Conservation (phyloP, 768 basidiomycete genomes). For the Mycena epipterygia region DNA sequence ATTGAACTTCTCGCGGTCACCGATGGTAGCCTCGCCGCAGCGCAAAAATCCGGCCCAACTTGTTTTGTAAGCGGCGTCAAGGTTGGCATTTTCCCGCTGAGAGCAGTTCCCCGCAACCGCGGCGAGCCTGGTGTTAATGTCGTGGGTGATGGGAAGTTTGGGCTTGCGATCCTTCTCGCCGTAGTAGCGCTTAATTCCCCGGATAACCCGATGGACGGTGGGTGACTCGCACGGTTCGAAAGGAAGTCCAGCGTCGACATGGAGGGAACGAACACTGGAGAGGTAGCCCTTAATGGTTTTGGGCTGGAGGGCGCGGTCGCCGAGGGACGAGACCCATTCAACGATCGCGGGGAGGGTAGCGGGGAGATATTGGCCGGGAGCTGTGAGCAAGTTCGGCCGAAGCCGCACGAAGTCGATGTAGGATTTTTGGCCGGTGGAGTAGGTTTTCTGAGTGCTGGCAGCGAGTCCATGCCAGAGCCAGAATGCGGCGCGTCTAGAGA, state of each 20-base stretch:
- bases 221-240: not conserved
- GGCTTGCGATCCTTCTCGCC: not conserved
- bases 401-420: not conserved
- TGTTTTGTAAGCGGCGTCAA: not conserved
- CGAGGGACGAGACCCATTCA: not conserved
- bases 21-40: not conserved
- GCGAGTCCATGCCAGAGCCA: too few species aligned
- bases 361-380: not conserved
- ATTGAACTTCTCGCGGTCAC: not conserved
- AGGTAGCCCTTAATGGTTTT: constrained; percentile 3
- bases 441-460: too few species aligned
- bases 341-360: not conserved
- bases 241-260: not conserved
- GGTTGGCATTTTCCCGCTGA: not conserved
- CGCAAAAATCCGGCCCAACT: not conserved
- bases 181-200: not conserved
- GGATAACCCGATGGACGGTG: not conserved
- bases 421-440: not conserved
- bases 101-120: not conserved
- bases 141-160: not conserved
- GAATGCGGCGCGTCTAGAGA: too few species aligned
- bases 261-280: constrained; percentile 7
- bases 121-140: not conserved
- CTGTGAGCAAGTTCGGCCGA: not conserved
- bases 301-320: not conserved